Conservation (phyloP, 202 grass and related monocot genomes). For the Musa balbisiana region DNA sequence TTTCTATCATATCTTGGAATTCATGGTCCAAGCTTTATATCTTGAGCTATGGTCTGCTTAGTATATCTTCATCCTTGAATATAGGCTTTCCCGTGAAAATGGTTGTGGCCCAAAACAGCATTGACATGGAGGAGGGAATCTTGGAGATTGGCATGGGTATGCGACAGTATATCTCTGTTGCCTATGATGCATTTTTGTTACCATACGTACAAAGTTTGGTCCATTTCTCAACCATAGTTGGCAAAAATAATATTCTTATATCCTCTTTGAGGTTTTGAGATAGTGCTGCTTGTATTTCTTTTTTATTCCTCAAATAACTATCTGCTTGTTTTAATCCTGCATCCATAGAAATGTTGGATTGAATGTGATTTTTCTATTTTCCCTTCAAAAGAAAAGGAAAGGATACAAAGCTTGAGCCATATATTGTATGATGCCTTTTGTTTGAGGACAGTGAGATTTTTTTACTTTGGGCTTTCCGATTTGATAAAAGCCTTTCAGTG, state of each 20-base stretch:
- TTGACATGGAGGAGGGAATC: conserved; percentile 1
- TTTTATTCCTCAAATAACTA: not conserved
- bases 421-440: too few species aligned
- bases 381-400: too few species aligned
- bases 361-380: too few species aligned
- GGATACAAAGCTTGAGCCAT: too few species aligned
- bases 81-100: not conserved
- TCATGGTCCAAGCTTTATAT: not conserved
- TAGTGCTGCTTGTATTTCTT: not conserved
- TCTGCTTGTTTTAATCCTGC: too few species aligned
- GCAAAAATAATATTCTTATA: not conserved
- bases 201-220: not conserved
- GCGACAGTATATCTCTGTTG: not conserved
- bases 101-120: not conserved
- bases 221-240: not conserved
- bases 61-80: not conserved
- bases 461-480: too few species aligned
- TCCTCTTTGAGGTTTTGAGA: not conserved
- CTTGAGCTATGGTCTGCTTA: not conserved
- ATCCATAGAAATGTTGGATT: too few species aligned
- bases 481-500: too few species aligned
- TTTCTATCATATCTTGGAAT: not conserved
- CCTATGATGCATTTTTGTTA: not conserved
- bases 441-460: too few species aligned
- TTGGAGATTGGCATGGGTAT: conserved; percentile 17